These are phyloP conservation scores for Coniochaeta pulveracea DNA, from an alignment of 2,329 filamentous ascomycete species.

Conservation along the genomic window DNA sequence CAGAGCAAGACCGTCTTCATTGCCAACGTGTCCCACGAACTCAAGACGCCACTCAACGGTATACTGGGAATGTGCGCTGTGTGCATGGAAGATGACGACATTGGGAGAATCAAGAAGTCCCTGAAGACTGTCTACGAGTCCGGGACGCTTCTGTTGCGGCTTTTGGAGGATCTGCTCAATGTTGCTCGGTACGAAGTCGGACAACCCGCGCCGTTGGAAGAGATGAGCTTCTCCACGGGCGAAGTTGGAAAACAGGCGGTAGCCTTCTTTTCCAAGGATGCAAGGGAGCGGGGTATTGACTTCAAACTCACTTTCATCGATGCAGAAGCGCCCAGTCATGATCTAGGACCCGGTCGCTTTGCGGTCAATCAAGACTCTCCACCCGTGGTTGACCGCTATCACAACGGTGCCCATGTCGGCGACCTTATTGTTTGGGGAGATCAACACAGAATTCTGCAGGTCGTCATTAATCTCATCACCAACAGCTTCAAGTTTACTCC, in stretches of 20 bases:
- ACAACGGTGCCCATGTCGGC: constrained; percentile 59
- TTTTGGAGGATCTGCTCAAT: constrained; percentile 79
- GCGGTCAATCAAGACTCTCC: constrained; percentile 25
- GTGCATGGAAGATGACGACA: constrained; percentile 82
- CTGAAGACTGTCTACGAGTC: constrained; percentile 84
- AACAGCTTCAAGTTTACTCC: constrained; percentile 91
- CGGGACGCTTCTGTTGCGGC: constrained; percentile 70
- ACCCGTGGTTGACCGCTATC: constrained; percentile 51
- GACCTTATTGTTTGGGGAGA: constrained; percentile 91
- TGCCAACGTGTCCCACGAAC: constrained; percentile 77
- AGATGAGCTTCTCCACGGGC: constrained; percentile 71
- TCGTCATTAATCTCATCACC: constrained; percentile 84
- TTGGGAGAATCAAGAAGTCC: constrained; percentile 66
- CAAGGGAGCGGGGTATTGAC: constrained; percentile 64
- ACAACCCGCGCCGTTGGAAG: constrained; percentile 68
- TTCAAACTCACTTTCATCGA: constrained; percentile 63
- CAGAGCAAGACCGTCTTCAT: constrained; percentile 97
- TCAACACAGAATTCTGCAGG: constrained; percentile 78
- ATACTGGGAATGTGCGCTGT: constrained; percentile 91
- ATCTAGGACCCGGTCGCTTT: constrained; percentile 19
- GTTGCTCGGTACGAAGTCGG: constrained; percentile 95
- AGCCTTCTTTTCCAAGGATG: constrained; percentile 84
- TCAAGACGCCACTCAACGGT: constrained; percentile 91
- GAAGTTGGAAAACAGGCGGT: constrained; percentile 74
- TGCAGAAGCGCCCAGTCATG: constrained; percentile 20